Base-by-base conservation (phyloP, 1,139 yeast species). In the Suhomyces coccinellae region DNA sequence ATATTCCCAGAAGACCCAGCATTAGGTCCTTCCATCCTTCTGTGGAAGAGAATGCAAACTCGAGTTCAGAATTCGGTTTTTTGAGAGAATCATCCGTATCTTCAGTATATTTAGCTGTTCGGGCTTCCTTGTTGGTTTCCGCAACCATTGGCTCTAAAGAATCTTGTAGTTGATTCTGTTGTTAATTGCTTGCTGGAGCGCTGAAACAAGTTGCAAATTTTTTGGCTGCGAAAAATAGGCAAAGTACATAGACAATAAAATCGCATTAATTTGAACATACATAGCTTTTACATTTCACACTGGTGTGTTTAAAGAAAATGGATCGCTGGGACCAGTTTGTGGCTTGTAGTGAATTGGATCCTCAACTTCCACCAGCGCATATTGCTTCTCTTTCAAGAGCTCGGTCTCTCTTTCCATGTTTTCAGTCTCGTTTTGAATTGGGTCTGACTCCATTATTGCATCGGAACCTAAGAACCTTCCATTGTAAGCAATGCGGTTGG, bases 401-500 rank as follows among this genome's bases (percentile, higher is more conserved):
- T 26, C 29, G 11, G 12, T 7, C n/a, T 26, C 12, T 9, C 3
- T 26, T 26, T 11, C n/a, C n/a, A 26, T 4, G 7, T 2, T 12
- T 8, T 11, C 29, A 26, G 3, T 10, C n/a, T 10, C 12, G 8
- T 12, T 26, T 11, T 20, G 9, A 2, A 20, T 6, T 4, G 7
- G 24, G 2, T n/a, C 14, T 10, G 9, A 10, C 11, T 33, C 36
- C 9, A 20, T 4, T 11, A 17, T 10, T 10, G 36, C 3, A n/a
- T 6, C 13, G 8, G 14, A 24, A 4, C 37, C 37, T 11, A 11
- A 17, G 13, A 51, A 58, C n/a, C 58, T 46, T 3, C 71, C 69
- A 47, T 71, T 72, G 47, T 61, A 69, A 0, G 71, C 77, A 31
- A 73, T 68, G 45, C 65, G 55, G 45, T 73, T 73, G 2, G 76